Conservation (phyloP, 495 filamentous ascomycete species). For the Hypomontagnella monticulosa region DNA sequence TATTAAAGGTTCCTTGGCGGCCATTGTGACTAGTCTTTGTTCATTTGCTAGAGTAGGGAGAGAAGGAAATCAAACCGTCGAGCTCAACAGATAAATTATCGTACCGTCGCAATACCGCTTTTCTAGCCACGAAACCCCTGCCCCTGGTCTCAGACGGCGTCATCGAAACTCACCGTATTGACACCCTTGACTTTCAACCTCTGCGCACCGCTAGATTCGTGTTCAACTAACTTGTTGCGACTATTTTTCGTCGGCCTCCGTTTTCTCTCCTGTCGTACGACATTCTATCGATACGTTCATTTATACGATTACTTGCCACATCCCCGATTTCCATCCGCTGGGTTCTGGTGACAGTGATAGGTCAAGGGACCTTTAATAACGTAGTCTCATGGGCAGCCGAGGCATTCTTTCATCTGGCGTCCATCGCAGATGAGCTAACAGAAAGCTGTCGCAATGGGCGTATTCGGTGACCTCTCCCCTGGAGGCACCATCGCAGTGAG, state of each 20-base stretch:
- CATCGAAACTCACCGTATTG: slow-evolving; percentile 36
- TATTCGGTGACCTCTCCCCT: slow-evolving; percentile 84
- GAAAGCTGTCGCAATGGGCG: slow-evolving; percentile 67
- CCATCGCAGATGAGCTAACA: slow-evolving; percentile 42
- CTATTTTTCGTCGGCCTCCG: background rate
- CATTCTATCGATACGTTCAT: background rate
- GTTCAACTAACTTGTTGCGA: slow-evolving; percentile 10
- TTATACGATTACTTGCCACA: slow-evolving; percentile 4
- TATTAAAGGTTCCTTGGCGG: background rate
- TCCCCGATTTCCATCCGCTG: background rate
- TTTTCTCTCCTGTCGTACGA: background rate
- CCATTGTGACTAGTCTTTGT: slow-evolving; percentile 7
- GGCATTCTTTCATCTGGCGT: slow-evolving; percentile 29
- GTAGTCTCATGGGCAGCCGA: slow-evolving; percentile 39
- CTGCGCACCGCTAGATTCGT: slow-evolving; percentile 19
- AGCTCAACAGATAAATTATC: slow-evolving; percentile 34
- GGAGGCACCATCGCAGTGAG: slow-evolving; percentile 86
- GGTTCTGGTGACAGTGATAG: slow-evolving; percentile 4
- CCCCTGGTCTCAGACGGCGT: slow-evolving; percentile 26
- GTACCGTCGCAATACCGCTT: slow-evolving; percentile 3
- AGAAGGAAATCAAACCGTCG: slow-evolving; percentile 1
- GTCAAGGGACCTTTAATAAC: slow-evolving; percentile 1
- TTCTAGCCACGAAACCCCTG: slow-evolving; percentile 25
- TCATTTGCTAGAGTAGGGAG: background rate
- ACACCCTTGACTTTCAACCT: slow-evolving; percentile 12